Evolutionary conservation across 371 early-diverging fungal genomes (phyloP), one percentile per base, ranked within the genome.

Genomic region (Furculomyces boomerangus): DNA sequence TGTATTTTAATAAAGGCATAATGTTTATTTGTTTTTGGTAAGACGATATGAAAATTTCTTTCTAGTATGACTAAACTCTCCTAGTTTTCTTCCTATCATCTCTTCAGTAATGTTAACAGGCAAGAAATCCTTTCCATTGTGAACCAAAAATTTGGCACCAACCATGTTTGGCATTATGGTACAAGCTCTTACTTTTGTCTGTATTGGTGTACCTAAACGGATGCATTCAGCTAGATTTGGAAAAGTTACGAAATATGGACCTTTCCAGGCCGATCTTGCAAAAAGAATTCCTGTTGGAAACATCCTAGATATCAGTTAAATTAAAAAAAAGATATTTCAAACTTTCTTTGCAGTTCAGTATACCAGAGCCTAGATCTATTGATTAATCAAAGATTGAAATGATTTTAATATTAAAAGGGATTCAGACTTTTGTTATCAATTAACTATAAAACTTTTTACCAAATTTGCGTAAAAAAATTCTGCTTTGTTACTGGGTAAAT

Each of bases 11-110:
- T 35, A 35, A 35, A 35, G 35, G 16, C 16, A 35, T 10, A 50
- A 18, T n/a, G 41, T 1, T 73, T 79, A 87, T 65, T 80, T 85
- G 73, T 77, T 76, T 68, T 89, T 89, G 55, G 89, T 88, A 56
- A 87, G 83, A 57, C 86, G 80, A 71, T 90, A 91, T 27, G 75
- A 76, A 76, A 85, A 94, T 48, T 80, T 72, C 72, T 92, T 90
- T 65, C 90, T 74, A 13, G 93, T 92, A 35, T 83, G 82, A 3
- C 90, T 78, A 60, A 95, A 93, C 74, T 93, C 96, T 51, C 96
- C 96, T 20, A 95, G 73, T 65, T 90, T 92, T 63, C 84, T 86
- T n/a, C 90, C 91, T 59, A 94, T 86, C 94, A 94, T 96, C 60
- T 90, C 89, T 73, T 93, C 95, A 10, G 84, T 86, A 27, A 96